A percentile compares a stretch with the other conserved stretches of the same genome.
phyloP scores from a whole-genome alignment of 225 moss, liverwort and hornwort genomes.

The Sphagnum tenellum region DNA sequence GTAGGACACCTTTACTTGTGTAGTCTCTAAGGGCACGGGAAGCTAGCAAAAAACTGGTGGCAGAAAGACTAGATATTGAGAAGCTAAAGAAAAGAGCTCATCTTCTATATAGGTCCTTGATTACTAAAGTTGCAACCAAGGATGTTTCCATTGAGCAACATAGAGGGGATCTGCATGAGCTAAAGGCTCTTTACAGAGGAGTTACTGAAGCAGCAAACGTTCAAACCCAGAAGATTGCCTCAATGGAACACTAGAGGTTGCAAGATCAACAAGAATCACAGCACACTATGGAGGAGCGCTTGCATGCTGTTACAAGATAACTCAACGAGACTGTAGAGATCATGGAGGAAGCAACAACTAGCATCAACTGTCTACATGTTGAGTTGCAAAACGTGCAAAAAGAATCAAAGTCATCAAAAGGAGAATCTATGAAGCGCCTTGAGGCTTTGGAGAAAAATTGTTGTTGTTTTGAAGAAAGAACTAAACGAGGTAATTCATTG shows the following conservation, averaged over 20 bases:
- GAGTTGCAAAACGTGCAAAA: slow-evolving; percentile 21
- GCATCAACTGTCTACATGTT: slow-evolving; percentile 27
- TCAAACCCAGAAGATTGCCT: slow-evolving; percentile 19
- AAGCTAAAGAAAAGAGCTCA: slow-evolving; percentile 25
- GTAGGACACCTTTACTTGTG: slow-evolving; percentile 30
- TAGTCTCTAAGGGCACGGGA: slow-evolving; percentile 20
- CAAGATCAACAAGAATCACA: slow-evolving; percentile 15
- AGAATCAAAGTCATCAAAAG: slow-evolving; percentile 9
- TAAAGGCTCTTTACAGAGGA: slow-evolving; percentile 10
- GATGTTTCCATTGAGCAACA: slow-evolving; percentile 28
- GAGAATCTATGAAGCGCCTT: slow-evolving; percentile 17
- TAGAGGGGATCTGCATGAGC: slow-evolving; percentile 22
- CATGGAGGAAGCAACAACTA: slow-evolving; percentile 27
- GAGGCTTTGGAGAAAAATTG: slow-evolving; percentile 15
- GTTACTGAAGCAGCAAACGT: slow-evolving; percentile 3
- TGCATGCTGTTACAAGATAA: slow-evolving; percentile 16
- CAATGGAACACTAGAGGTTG: slow-evolving; percentile 15
- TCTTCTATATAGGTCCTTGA: slow-evolving; percentile 22
- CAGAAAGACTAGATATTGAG: slow-evolving; percentile 38
- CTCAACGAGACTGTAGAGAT: slow-evolving; percentile 17
- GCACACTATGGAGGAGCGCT: slow-evolving; percentile 10
- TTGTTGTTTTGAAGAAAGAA: slow-evolving; percentile 18
- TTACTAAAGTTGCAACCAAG: slow-evolving; percentile 25
- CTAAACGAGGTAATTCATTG: slow-evolving; percentile 19
- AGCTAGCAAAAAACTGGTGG: slow-evolving; percentile 20